Conservation (phyloP, 306 rosid genomes). For the Castanea crenata region DNA sequence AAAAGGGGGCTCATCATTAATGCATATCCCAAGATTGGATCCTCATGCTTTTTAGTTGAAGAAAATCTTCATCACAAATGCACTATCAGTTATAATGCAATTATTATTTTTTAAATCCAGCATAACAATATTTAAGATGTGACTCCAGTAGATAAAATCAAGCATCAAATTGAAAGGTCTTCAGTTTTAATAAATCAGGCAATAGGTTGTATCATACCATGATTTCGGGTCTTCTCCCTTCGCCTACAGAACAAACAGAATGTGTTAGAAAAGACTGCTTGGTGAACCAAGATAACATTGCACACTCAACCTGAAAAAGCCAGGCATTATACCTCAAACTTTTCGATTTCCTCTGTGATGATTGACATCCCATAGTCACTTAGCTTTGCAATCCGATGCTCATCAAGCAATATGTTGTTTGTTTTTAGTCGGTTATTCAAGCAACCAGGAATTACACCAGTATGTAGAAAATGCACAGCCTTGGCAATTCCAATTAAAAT, state of each 20-base stretch:
- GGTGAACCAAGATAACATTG: background rate
- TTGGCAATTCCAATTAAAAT: constrained; percentile 82
- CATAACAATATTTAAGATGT: background rate
- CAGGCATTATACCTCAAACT: constrained; percentile 49
- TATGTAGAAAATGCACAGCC: constrained; percentile 82
- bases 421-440: constrained; percentile 65
- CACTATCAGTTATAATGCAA: background rate
- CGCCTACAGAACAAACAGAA: constrained; percentile 41
- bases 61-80: background rate
- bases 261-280: constrained; percentile 26
- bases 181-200: background rate
- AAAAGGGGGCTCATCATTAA: background rate
- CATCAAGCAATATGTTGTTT: constrained; percentile 70
- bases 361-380: constrained; percentile 85
- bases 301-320: constrained; percentile 6
- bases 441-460: constrained; percentile 77
- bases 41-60: background rate
- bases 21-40: background rate
- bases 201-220: constrained; percentile 41
- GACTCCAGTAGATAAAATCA: background rate
- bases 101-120: background rate
- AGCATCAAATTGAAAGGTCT: background rate
- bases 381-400: constrained; percentile 68
- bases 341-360: constrained; percentile 56
- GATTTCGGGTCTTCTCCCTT: constrained; percentile 56